A percentile compares a stretch with the other conserved stretches of the same genome.
phyloP scores from a whole-genome alignment of 129 eudicot genomes.

The Artemisia argyi region DNA sequence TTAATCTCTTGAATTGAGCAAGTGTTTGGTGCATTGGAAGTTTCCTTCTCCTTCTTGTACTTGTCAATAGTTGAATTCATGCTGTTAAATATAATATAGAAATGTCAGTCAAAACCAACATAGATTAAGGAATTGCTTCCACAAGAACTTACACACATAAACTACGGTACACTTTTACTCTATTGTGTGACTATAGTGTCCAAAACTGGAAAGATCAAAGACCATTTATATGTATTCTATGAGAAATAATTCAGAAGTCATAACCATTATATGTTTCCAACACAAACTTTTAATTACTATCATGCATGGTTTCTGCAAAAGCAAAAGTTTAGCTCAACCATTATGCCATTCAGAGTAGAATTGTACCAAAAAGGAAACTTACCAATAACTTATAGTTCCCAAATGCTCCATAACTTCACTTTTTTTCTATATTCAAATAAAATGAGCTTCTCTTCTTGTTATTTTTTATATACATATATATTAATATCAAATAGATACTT shows the following conservation, averaged over 20 bases:
- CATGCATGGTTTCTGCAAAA: slow-evolving; percentile 24
- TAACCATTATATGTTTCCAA: slow-evolving; percentile 25
- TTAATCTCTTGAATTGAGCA: slow-evolving; percentile 60
- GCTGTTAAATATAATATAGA: slow-evolving; percentile 35
- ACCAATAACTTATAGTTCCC: slow-evolving; percentile 19
- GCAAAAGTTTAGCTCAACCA: slow-evolving; percentile 5
- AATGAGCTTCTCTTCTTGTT: neutral
- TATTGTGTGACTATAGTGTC: slow-evolving; percentile 7
- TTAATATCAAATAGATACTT: neutral
- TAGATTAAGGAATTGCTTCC: neutral
- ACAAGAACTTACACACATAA: neutral
- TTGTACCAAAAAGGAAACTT: slow-evolving; percentile 25
- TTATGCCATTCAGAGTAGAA: slow-evolving; percentile 7
- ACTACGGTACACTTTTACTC: slow-evolving; percentile 10
- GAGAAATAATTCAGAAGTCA: slow-evolving; percentile 10
- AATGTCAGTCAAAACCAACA: slow-evolving; percentile 2
- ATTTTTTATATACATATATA: neutral
- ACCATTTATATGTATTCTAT: neutral
- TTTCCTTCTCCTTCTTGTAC: slow-evolving; percentile 75
- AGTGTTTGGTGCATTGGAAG: slow-evolving; percentile 43
- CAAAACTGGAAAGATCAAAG: slow-evolving; percentile 15
- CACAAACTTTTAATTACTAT: slow-evolving; percentile 9
- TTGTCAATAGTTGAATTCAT: slow-evolving; percentile 70
- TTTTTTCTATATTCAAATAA: slow-evolving; percentile 1
- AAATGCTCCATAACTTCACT: slow-evolving; percentile 15